These are phyloP conservation scores for Ceratocystis variospora DNA, from an alignment of 2,329 filamentous ascomycete species.

Conservation along the genomic window DNA sequence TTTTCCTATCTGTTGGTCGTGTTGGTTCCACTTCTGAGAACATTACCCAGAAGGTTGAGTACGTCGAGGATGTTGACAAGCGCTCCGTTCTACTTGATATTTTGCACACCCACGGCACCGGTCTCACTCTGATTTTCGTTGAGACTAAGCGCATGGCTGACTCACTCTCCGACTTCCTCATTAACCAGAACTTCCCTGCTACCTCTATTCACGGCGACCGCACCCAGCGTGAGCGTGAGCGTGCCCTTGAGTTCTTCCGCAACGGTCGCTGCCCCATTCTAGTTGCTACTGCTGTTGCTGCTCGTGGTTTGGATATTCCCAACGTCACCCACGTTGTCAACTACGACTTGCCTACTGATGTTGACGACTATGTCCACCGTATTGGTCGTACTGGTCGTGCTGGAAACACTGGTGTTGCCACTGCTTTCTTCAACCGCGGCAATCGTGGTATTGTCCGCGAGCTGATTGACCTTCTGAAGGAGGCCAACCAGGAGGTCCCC, in stretches of 20 bases:
- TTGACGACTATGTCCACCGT: conserved; percentile 97
- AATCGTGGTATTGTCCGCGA: conserved; percentile 97
- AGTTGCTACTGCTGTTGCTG: conserved; percentile 92
- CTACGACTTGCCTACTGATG: conserved; percentile 97
- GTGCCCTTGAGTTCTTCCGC: conserved; percentile 93
- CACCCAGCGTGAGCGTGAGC: conserved; percentile 96
- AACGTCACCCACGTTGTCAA: conserved; percentile 97
- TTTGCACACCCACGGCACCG: conserved; percentile 75
- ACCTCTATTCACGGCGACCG: conserved; percentile 98
- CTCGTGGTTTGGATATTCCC: conserved; percentile 80
- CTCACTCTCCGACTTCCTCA: conserved; percentile 90
- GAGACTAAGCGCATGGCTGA: conserved; percentile 99
- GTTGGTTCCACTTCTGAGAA: conserved; percentile 99
- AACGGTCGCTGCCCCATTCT: conserved; percentile 90
- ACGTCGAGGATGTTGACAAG: conserved; percentile 94
- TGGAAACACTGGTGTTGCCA: conserved; percentile 95
- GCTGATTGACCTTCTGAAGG: conserved; percentile 92
- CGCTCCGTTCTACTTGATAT: conserved; percentile 95
- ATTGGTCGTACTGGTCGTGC: conserved; percentile 99
- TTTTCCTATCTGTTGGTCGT: conserved; percentile 96
- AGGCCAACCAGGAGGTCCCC: conserved; percentile 95
- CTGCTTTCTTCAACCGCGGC: conserved; percentile 98
- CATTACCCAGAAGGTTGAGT: conserved; percentile 98
- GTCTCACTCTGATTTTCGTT: conserved; percentile 92
- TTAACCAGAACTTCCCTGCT: conserved; percentile 96